These are phyloP conservation scores for Rutstroemia sp. DNA, from an alignment of 2,329 filamentous ascomycete genomes.

Conservation along the genomic window DNA sequence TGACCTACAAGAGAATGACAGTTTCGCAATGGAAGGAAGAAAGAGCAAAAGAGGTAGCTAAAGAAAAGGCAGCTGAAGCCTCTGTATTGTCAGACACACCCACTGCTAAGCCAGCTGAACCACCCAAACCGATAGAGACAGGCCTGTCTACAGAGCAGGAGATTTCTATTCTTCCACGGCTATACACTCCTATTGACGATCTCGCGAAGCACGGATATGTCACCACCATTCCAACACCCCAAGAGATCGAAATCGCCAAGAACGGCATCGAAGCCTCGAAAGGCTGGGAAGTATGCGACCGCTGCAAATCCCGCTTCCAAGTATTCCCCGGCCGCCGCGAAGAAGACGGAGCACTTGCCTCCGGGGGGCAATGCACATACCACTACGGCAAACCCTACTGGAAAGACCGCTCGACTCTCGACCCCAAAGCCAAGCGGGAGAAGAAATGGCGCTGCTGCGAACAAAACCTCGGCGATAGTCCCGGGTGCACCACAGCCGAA, in stretches of 20 bases:
- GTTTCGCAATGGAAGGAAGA: conserved; percentile 64
- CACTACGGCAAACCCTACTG: conserved; percentile 69
- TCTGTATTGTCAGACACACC: conserved; percentile 28
- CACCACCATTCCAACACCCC: conserved; percentile 53
- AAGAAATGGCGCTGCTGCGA: conserved; percentile 74
- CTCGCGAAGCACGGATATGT: conserved; percentile 73
- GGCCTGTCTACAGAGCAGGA: conserved; percentile 64
- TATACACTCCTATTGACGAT: conserved; percentile 56
- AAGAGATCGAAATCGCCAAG: conserved; percentile 59
- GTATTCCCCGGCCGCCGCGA: conserved; percentile 81
- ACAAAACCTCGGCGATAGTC: conserved; percentile 61
- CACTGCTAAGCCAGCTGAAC: conserved; percentile 29
- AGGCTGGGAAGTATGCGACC: conserved; percentile 83
- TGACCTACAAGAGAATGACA: conserved; percentile 68
- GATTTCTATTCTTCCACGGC: conserved; percentile 50
- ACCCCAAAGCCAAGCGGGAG: conserved; percentile 47
- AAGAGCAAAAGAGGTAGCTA: conserved; percentile 38
- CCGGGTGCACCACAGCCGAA: conserved; percentile 63
- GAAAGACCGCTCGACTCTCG: conserved; percentile 42
- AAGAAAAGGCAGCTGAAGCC: conserved; percentile 26
- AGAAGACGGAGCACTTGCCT: conserved; percentile 67
- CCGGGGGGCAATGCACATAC: conserved; percentile 70
- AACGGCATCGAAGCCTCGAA: conserved; percentile 58
- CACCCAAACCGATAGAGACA: conserved; percentile 54
- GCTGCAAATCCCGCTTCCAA: conserved; percentile 80